A percentile compares a stretch with the other conserved stretches of the same genome.
Evolutionary conservation across 2,329 filamentous ascomycete genomes (phyloP).

Genomic region (Fusarium sp.): DNA sequence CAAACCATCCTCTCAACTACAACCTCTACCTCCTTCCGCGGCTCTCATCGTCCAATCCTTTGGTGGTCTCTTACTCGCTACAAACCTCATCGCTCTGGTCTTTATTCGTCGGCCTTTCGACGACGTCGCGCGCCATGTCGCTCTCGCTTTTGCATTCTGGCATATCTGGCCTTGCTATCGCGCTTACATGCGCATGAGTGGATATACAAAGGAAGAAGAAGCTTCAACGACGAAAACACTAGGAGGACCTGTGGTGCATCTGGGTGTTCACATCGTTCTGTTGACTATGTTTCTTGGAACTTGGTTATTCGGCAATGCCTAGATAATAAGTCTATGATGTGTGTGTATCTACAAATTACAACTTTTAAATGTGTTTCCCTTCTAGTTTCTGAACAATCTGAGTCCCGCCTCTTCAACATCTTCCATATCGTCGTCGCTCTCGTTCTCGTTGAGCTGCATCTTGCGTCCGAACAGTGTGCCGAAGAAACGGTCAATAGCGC

Average conservation of each 20-base stretch:
- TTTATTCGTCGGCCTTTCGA: slow-evolving; percentile 50
- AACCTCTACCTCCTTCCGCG: slow-evolving; percentile 53
- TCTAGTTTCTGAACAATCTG: slow-evolving; percentile 62
- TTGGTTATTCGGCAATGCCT: slow-evolving; percentile 28
- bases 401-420: slow-evolving; percentile 65
- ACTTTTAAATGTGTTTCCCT: slow-evolving; percentile 1
- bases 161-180: slow-evolving; percentile 61
- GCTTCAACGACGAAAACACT: slow-evolving; percentile 46
- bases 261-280: slow-evolving; percentile 55
- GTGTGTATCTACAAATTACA: slow-evolving; percentile 18
- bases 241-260: slow-evolving; percentile 60
- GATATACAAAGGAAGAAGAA: slow-evolving; percentile 37
- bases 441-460: slow-evolving; percentile 71
- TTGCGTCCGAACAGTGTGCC: slow-evolving; percentile 79
- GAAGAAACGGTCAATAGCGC: slow-evolving; percentile 82
- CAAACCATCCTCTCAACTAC: slow-evolving; percentile 55
- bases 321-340: slow-evolving; percentile 16
- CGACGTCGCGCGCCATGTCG: slow-evolving; percentile 49
- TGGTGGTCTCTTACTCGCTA: slow-evolving; percentile 59
- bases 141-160: slow-evolving; percentile 58
- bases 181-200: slow-evolving; percentile 50
- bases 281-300: slow-evolving; percentile 50
- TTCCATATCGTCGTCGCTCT: slow-evolving; percentile 62
- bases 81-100: slow-evolving; percentile 56
- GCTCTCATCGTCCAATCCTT: slow-evolving; percentile 59